Evolutionary conservation across 768 basidiomycete genomes (phyloP).

Genomic region (Boletellus ananas): DNA sequence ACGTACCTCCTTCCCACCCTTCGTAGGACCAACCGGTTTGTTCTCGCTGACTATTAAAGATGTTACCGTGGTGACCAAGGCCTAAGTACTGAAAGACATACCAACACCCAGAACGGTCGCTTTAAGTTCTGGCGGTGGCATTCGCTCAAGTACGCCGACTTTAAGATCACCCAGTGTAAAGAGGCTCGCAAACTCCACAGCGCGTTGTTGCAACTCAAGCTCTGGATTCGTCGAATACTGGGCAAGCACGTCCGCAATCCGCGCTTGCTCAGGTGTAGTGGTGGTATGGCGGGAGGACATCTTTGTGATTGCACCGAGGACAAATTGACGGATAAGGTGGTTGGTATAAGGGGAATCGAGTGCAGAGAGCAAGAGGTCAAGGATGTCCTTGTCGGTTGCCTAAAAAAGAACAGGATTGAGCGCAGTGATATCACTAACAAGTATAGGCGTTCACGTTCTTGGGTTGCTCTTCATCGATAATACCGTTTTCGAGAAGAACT

Average conservation of each 20-base stretch:
- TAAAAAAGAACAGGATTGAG: constrained; percentile 26
- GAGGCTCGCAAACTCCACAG: constrained; percentile 89
- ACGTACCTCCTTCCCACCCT: constrained; percentile 67
- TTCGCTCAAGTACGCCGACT: constrained; percentile 88
- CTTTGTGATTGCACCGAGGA: constrained; percentile 86
- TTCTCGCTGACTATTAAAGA: constrained; percentile 78
- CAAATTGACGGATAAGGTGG: constrained; percentile 86
- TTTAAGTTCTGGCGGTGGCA: constrained; percentile 98
- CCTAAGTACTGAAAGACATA: constrained; percentile 34
- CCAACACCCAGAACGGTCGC: constrained; percentile 94
- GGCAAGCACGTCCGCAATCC: constrained; percentile 74
- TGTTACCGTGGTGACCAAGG: constrained; percentile 1
- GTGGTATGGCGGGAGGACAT: constrained; percentile 78
- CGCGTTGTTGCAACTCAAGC: constrained; percentile 92
- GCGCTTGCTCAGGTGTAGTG: constrained; percentile 62
- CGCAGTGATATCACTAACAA: neutral
- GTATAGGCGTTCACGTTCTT: constrained; percentile 47
- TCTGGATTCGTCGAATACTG: constrained; percentile 85
- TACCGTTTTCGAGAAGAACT: constrained; percentile 78
- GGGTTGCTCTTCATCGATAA: constrained; percentile 72
- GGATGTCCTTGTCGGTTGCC: constrained; percentile 77
- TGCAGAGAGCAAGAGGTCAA: constrained; percentile 82
- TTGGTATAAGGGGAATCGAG: constrained; percentile 95
- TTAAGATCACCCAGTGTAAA: constrained; percentile 74
- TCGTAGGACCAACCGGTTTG: constrained; percentile 90